Conservation (phyloP, 1,139 yeast genomes). For the Saccharomyces hybrid region DNA sequence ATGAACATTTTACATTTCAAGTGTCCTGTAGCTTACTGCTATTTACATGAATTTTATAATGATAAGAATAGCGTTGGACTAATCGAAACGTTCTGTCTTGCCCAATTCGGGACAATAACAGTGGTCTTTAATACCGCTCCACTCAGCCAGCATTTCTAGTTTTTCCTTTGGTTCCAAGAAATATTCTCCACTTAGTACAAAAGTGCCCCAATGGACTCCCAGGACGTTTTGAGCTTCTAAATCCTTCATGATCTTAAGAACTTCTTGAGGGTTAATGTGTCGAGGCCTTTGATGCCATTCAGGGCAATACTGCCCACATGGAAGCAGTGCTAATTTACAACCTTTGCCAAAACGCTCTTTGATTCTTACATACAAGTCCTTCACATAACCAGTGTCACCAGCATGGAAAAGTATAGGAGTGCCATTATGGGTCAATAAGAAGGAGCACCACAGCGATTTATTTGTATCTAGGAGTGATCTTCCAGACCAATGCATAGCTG, state of each 20-base stretch:
- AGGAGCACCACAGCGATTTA: slow-evolving; percentile 81
- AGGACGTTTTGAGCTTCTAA: slow-evolving; percentile 54
- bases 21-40: neutral
- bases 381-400: slow-evolving; percentile 87
- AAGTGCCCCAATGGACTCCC: slow-evolving; percentile 97
- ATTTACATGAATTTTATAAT: neutral
- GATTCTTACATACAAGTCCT: slow-evolving; percentile 59
- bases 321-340: slow-evolving; percentile 62
- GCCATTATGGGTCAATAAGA: slow-evolving; percentile 55
- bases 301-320: slow-evolving; percentile 94
- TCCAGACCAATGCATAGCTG: slow-evolving; percentile 98
- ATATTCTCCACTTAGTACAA: slow-evolving; percentile 79
- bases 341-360: slow-evolving; percentile 56
- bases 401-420: slow-evolving; percentile 77
- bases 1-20: neutral
- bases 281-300: slow-evolving; percentile 90
- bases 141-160: slow-evolving; percentile 34
- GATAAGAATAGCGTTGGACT: neutral
- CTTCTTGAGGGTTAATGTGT: slow-evolving; percentile 77
- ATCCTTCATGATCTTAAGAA: slow-evolving; percentile 60
- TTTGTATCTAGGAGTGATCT: slow-evolving; percentile 70
- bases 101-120: slow-evolving; percentile 50
- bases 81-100: slow-evolving; percentile 29
- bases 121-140: slow-evolving; percentile 30
- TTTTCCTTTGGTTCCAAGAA: slow-evolving; percentile 69